These are phyloP conservation scores for Beta macrorhiza DNA, from an alignment of 179 eudicot genomes.

Conservation along the genomic window DNA sequence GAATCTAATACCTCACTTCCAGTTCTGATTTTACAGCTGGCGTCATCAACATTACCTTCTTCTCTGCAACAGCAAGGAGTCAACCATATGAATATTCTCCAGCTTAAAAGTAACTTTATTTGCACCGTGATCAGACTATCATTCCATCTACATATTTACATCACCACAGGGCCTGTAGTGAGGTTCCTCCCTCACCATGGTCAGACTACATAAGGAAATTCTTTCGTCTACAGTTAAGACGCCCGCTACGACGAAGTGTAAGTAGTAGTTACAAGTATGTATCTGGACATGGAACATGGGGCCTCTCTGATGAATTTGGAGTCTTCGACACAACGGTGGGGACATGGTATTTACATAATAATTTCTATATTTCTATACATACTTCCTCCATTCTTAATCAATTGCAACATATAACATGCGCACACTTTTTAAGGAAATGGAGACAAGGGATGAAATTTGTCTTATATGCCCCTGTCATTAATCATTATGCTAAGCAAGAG, in stretches of 20 bases:
- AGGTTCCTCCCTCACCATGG: not conserved
- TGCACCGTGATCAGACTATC: not conserved
- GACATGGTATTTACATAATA: not conserved
- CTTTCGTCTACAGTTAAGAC: no score
- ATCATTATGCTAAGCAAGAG: no score
- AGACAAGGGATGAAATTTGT: no score
- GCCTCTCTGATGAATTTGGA: not conserved
- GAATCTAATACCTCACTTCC: constrained; percentile 41
- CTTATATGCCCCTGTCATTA: no score
- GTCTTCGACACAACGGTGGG: not conserved
- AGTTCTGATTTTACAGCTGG: constrained; percentile 41
- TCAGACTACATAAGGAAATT: not conserved
- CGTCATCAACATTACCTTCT: constrained; percentile 36
- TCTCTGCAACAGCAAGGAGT: constrained; percentile 45
- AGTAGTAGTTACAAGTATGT: not conserved
- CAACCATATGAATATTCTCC: constrained; percentile 1
- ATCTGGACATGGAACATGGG: no score
- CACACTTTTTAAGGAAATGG: no score
- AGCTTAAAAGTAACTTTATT: not conserved
- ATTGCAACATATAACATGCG: no score
- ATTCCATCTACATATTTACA: constrained; percentile 6
- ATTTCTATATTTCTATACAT: not conserved
- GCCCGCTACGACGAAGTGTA: not conserved
- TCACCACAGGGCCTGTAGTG: not conserved
- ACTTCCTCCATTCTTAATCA: no score